Evolutionary conservation across 1,139 yeast genomes (phyloP).

Genomic region (Taphrina communis): DNA sequence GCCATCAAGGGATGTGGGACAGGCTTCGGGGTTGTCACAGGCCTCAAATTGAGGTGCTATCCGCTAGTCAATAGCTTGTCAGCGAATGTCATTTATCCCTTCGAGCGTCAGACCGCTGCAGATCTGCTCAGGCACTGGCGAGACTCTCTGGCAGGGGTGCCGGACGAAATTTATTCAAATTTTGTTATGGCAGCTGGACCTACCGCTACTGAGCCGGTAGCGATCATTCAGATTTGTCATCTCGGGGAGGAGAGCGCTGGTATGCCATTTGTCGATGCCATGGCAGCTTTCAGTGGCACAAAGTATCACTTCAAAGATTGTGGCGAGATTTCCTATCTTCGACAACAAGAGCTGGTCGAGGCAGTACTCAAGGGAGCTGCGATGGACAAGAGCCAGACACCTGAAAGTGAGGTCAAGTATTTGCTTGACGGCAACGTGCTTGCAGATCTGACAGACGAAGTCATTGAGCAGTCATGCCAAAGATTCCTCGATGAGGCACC

Average conservation of each 20-base stretch:
- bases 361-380: slow-evolving; percentile 29
- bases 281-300: slow-evolving; percentile 21
- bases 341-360: slow-evolving; percentile 28
- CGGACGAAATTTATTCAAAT: slow-evolving; percentile 20
- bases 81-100: slow-evolving; percentile 22
- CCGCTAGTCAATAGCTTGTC: slow-evolving; percentile 20
- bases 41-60: slow-evolving; percentile 11
- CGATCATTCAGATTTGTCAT: slow-evolving; percentile 21
- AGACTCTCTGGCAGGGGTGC: slow-evolving; percentile 10
- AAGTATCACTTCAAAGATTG: slow-evolving; percentile 25
- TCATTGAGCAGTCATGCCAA: slow-evolving; percentile 4
- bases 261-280: slow-evolving; percentile 5
- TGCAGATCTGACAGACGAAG: slow-evolving; percentile 16
- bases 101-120: slow-evolving; percentile 13
- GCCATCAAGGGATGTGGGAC: slow-evolving; percentile 22
- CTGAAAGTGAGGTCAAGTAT: slow-evolving; percentile 21
- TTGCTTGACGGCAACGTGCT: slow-evolving; percentile 24
- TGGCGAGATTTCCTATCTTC: slow-evolving; percentile 25
- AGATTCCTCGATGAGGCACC: slow-evolving; percentile 19
- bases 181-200: slow-evolving; percentile 32
- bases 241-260: slow-evolving; percentile 4
- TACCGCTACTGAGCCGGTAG: slow-evolving; percentile 18
- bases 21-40: slow-evolving; percentile 20
- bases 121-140: slow-evolving; percentile 28
- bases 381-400: slow-evolving; percentile 1